Base-by-base conservation (phyloP, 306 rosid species). In the Begonia masoniana region DNA sequence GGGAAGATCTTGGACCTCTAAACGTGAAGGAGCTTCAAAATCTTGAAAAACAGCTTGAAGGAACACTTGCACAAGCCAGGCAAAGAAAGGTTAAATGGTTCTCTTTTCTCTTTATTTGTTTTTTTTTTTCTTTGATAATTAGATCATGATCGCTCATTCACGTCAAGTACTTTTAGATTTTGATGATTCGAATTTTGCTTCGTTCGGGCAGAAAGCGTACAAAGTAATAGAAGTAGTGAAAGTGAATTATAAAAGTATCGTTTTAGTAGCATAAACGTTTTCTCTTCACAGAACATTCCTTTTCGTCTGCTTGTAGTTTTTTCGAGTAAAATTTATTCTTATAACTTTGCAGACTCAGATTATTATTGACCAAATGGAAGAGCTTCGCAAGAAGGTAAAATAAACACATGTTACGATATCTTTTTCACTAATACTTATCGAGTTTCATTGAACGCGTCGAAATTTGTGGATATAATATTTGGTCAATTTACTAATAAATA, bases 31-130 rank as follows among this genome's bases (percentile, higher is more conserved):
- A 89, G 77, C 56, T 89, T 61, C 85, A 78, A 68, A 81, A 67
- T 68, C 94, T 89, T 60, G 97, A 89, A 74, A 89, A 85, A 49
- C 97, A 85, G 61, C 97, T 89, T 58, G 97, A 89, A 76, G 87
- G 71, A 51, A 74, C 95, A 54, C 78, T 85, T 63, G 75, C 87
- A 41, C 85, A 70, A 61, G 85, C 91, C 55, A 78, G 97, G 58
- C 87, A 82, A 74, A 85, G 87, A 80, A 89, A 76, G 97, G 97
- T 80, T 13, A 13, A 6, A 36, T 12, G 47, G 35, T 39, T 17
- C 19, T 17, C n/a, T n/a, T n/a, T n/a, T 17, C 19, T 17, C 1
- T 13, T 54, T 1, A n/a, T n/a, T n/a, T n/a, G n/a, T 2, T 41
- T 26, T 2, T 50, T 13, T 19, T 47, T 39, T 16, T 60, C 42